A percentile compares a stretch with the other conserved stretches of the same genome.
These are phyloP conservation scores for Papiliotrema terrestris DNA, from an alignment of 1,284 basidiomycete genomes.

Conservation along the genomic window DNA sequence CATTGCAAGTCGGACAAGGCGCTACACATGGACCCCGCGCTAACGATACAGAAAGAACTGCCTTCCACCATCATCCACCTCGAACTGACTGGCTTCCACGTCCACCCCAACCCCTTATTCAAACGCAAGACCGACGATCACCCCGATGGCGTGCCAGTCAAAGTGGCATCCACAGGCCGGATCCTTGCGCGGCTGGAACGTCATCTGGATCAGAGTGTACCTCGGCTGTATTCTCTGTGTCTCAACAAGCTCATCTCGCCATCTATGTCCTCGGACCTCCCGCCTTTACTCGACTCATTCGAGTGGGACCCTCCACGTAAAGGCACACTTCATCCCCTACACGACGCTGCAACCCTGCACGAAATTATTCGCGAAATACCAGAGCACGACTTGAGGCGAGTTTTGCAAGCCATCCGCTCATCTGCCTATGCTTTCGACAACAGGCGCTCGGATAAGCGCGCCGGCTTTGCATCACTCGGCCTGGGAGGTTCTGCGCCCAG, in stretches of 20 bases:
- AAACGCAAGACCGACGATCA: neutral
- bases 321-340: slow-evolving; percentile 30
- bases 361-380: slow-evolving; percentile 19
- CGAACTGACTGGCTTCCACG: slow-evolving; percentile 20
- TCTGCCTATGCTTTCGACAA: slow-evolving; percentile 1
- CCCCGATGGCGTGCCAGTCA: neutral
- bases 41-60: slow-evolving; percentile 30
- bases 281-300: slow-evolving; percentile 39
- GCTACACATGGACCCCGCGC: neutral
- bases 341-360: slow-evolving; percentile 26
- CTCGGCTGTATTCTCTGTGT: slow-evolving; percentile 33
- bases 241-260: slow-evolving; percentile 39
- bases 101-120: slow-evolving; percentile 27
- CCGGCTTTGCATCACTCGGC: neutral
- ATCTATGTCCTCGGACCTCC: slow-evolving; percentile 24
- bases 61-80: slow-evolving; percentile 45
- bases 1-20: slow-evolving; percentile 31
- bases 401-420: slow-evolving; percentile 29
- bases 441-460: neutral
- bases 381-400: slow-evolving; percentile 15
- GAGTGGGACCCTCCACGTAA: slow-evolving; percentile 27
- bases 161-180: slow-evolving; percentile 4
- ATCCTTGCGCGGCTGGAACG: neutral
- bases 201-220: slow-evolving; percentile 10
- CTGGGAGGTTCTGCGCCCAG: neutral